Evolutionary conservation across 257 asterid genomes (phyloP).

Genomic region (Dorcoceras hygrometricum): DNA sequence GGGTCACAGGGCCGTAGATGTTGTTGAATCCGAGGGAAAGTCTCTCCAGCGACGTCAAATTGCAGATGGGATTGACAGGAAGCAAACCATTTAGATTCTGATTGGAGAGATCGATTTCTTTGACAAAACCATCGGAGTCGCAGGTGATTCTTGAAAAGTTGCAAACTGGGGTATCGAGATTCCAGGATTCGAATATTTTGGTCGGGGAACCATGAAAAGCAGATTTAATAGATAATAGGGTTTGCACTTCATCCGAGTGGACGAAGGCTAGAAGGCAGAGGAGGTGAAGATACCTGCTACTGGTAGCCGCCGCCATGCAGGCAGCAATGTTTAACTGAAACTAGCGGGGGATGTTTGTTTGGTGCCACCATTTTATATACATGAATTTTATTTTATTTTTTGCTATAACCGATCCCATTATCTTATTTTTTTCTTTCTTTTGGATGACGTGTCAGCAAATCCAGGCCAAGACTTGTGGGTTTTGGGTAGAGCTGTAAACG

Average conservation of each 20-base stretch:
- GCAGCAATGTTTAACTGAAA: too few species aligned
- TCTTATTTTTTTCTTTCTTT: too few species aligned
- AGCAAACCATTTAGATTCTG: slow-evolving; percentile 46
- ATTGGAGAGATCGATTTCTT: slow-evolving; percentile 59
- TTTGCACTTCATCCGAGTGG: slow-evolving; percentile 55
- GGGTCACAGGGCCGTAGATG: slow-evolving; percentile 38
- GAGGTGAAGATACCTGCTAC: slow-evolving; percentile 26
- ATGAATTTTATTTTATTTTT: too few species aligned
- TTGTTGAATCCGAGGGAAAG: slow-evolving; percentile 59
- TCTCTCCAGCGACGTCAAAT: slow-evolving; percentile 51
- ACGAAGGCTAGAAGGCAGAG: slow-evolving; percentile 39
- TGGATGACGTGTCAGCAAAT: too few species aligned
- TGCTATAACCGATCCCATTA: too few species aligned
- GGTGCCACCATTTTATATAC: too few species aligned
- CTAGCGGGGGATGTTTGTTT: too few species aligned
- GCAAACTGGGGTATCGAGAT: slow-evolving; percentile 28
- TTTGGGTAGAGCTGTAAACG: too few species aligned
- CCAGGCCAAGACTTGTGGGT: too few species aligned
- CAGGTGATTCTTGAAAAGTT: slow-evolving; percentile 64
- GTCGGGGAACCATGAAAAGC: slow-evolving; percentile 42
- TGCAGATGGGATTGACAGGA: slow-evolving; percentile 49
- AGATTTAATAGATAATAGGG: slow-evolving; percentile 54
- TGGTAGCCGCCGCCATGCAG: slow-evolving; percentile 42
- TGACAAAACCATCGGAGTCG: slow-evolving; percentile 38
- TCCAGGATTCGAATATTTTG: slow-evolving; percentile 62